phyloP scores from a whole-genome alignment of 1,284 basidiomycete species.

The Ustilago curta region DNA sequence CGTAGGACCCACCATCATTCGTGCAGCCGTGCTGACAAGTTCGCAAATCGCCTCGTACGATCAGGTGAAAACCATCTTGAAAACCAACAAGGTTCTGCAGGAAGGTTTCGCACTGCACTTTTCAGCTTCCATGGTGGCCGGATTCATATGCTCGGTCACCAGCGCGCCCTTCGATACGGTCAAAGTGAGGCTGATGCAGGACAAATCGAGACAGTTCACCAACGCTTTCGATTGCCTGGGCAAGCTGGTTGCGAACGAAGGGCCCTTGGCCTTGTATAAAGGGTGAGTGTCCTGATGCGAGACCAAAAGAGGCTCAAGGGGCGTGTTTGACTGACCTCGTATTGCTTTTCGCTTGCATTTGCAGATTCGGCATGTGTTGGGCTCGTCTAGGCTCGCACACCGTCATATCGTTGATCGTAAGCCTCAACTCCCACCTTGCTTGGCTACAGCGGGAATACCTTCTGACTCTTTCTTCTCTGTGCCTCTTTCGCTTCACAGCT shows the following conservation, averaged over 20 bases:
- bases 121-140: conserved; percentile 55
- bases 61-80: conserved; percentile 50
- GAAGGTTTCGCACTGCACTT: conserved; percentile 55
- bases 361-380: conserved; percentile 61
- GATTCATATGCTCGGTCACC: conserved; percentile 50
- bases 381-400: conserved; percentile 56
- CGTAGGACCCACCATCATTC: conserved; percentile 53
- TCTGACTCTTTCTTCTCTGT: background rate
- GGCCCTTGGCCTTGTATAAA: conserved; percentile 57
- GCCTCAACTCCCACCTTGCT: background rate
- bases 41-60: conserved; percentile 59
- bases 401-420: conserved; percentile 56
- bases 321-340: background rate
- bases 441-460: background rate
- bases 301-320: background rate
- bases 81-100: conserved; percentile 23
- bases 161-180: conserved; percentile 57
- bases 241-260: conserved; percentile 52
- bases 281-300: conserved; percentile 49
- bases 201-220: conserved; percentile 38
- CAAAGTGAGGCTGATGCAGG: conserved; percentile 60
- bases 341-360: background rate
- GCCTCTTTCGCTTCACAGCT: conserved; percentile 25
- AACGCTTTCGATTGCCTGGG: conserved; percentile 49
- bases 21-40: conserved; percentile 55